Conservation (phyloP, 805 yeast genomes). For the Priceomyces haplophilus region DNA sequence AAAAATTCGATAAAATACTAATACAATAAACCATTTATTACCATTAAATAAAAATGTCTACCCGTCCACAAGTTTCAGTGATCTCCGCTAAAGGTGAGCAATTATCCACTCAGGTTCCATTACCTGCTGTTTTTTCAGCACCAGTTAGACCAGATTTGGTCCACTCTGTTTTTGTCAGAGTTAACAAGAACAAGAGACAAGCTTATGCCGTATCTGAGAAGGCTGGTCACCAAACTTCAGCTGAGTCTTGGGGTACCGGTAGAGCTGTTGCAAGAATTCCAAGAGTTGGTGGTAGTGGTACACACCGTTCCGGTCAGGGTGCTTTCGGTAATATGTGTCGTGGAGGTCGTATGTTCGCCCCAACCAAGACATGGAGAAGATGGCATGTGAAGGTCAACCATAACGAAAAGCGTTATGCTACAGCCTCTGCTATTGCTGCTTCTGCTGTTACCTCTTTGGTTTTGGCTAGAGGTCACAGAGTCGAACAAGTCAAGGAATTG, state of each 20-base stretch:
- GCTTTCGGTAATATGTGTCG: slow-evolving; percentile 99
- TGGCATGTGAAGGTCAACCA: slow-evolving; percentile 99
- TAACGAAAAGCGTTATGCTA: slow-evolving; percentile 99
- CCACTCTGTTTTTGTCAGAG: slow-evolving; percentile 97
- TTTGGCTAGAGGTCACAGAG: slow-evolving; percentile 99
- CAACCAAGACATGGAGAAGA: slow-evolving; percentile 99
- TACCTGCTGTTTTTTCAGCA: slow-evolving; percentile 99
- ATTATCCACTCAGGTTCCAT: slow-evolving; percentile 77
- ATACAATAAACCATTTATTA: background rate
- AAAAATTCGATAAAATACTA: background rate
- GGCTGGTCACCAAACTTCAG: slow-evolving; percentile 99
- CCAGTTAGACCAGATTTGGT: slow-evolving; percentile 99
- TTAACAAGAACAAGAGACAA: slow-evolving; percentile 99
- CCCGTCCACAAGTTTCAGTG: slow-evolving; percentile 97
- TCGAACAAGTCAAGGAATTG: slow-evolving; percentile 96
- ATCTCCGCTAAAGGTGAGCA: slow-evolving; percentile 84
- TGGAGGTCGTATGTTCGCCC: slow-evolving; percentile 99
- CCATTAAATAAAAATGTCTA: slow-evolving; percentile 38
- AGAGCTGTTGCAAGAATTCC: slow-evolving; percentile 99
- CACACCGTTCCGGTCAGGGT: slow-evolving; percentile 99
- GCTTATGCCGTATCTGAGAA: slow-evolving; percentile 99
- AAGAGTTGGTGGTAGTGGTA: slow-evolving; percentile 99
- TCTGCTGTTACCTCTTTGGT: slow-evolving; percentile 97
- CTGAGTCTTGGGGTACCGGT: slow-evolving; percentile 99
- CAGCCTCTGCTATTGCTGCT: slow-evolving; percentile 99